Percentiles rank a stretch among this genome's conserved stretches.
phyloP scores from a whole-genome alignment of 163 green algal genomes.

The Scenedesmus sp. region DNA sequence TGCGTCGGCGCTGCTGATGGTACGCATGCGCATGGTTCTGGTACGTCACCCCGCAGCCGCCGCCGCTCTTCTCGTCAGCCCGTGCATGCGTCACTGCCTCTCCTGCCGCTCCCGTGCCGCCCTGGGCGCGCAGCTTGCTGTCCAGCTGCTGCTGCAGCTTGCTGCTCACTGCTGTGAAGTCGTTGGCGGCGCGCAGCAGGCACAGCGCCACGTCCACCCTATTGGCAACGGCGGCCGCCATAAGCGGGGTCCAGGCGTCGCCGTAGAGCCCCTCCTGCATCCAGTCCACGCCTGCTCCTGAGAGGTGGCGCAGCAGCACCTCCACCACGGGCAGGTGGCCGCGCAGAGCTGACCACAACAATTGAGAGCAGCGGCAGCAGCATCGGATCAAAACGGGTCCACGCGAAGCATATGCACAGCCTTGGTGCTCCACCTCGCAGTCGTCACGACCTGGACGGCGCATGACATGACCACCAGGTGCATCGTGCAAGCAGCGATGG shows the following conservation, averaged over 20 bases:
- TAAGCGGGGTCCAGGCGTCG: slow-evolving; percentile 82
- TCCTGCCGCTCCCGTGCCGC: not conserved
- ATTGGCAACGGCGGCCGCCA: slow-evolving; percentile 78
- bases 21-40: not conserved
- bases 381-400: too few species aligned
- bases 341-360: not conserved
- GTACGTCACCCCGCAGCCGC: not conserved
- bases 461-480: too few species aligned
- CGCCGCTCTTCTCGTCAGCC: not conserved
- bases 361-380: not conserved
- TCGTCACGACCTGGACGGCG: too few species aligned
- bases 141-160: not conserved
- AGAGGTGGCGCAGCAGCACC: slow-evolving; percentile 71
- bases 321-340: slow-evolving; percentile 75
- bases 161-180: not conserved
- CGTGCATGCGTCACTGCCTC: not conserved
- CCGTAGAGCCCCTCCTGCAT: slow-evolving; percentile 70
- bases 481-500: too few species aligned
- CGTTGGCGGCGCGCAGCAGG: slow-evolving; percentile 67
- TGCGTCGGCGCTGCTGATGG: slow-evolving; percentile 2
- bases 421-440: too few species aligned
- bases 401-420: too few species aligned
- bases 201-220: slow-evolving; percentile 65
- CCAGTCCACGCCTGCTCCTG: slow-evolving; percentile 68
- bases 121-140: not conserved